Evolutionary conservation across 331 rosid species (phyloP).

Genomic region (Dryas integrifolia): DNA sequence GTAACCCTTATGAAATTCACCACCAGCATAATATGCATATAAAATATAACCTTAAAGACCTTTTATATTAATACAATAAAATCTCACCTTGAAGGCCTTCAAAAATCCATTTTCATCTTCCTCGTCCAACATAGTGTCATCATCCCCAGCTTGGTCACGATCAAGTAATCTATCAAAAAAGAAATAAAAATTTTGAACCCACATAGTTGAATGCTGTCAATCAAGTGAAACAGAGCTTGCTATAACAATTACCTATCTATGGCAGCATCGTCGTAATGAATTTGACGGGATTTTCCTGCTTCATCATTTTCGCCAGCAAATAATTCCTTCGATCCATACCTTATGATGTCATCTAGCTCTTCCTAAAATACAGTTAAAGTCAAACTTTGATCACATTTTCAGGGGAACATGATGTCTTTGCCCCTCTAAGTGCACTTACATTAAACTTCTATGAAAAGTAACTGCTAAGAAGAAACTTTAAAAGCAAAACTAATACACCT

Average conservation of each 20-base stretch:
- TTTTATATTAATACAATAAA: slow-evolving; percentile 30
- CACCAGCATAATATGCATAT: background rate
- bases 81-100: slow-evolving; percentile 85
- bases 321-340: slow-evolving; percentile 95
- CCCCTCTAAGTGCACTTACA: background rate
- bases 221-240: background rate
- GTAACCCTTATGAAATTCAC: background rate
- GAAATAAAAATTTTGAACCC: slow-evolving; percentile 18
- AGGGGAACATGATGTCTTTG: background rate
- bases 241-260: slow-evolving; percentile 63
- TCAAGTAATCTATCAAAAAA: slow-evolving; percentile 67
- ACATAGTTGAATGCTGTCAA: slow-evolving; percentile 21
- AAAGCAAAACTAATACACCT: background rate
- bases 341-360: slow-evolving; percentile 94
- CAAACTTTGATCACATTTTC: slow-evolving; percentile 14
- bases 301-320: slow-evolving; percentile 96
- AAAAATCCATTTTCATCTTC: slow-evolving; percentile 95
- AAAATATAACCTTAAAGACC: slow-evolving; percentile 57
- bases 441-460: slow-evolving; percentile 4
- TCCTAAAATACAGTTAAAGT: slow-evolving; percentile 50
- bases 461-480: background rate
- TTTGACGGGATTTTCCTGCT: slow-evolving; percentile 90
- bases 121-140: slow-evolving; percentile 78
- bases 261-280: slow-evolving; percentile 93
- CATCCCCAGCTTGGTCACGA: slow-evolving; percentile 86